Base-by-base conservation (phyloP, 1,139 yeast species). In the Pichia sp. region DNA sequence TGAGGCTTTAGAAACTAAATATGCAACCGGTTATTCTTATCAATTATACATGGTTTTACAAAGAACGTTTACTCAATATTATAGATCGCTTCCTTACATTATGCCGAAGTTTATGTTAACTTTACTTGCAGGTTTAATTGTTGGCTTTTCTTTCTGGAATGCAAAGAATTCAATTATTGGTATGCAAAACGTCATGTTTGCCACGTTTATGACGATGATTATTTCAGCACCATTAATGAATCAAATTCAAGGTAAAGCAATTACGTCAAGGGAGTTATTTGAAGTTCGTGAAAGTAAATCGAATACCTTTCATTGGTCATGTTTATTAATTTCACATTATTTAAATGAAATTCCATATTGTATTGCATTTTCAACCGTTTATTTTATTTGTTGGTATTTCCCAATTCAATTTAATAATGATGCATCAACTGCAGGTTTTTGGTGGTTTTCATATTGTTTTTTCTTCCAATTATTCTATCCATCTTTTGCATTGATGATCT, bases 261-360 rank as follows among this genome's bases (percentile, higher is more conserved):
- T 78, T 52, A 69, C 68, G n/a, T 71, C 80, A 8, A 71, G 85
- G 61, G 83, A 79, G 52, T 64, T 81, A 42, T 82, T 65, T 60
- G 87, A 82, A 65, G 81, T 78, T 13, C 73, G 87, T 62, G 88
- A 83, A 62, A 75, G 79, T 46, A 76, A 78, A 54, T 79, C 86
- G 8, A 81, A 80, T 60, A 81, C 84, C 54, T 83, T 78, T 67
- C 84, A 80, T 59, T 83, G 86, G 84, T 71, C 82, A n/a, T 67
- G 77, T 19, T 66, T 83, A 61, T 67, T 82, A 27, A 48, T 80
- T 13, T 67, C 81, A 3, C 84, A 81, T 61, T 70, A 72, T 53
- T 49, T 80, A 43, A 71, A 70, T 54, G 87, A 81, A 62, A 54
- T 79, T 31, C 86, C 87, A 2, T 82, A 79, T 66, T 74, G 76